Evolutionary conservation across 139 green algal species (phyloP), one percentile per base, ranked within the genome.

Genomic region (Tetraselmis chui): DNA sequence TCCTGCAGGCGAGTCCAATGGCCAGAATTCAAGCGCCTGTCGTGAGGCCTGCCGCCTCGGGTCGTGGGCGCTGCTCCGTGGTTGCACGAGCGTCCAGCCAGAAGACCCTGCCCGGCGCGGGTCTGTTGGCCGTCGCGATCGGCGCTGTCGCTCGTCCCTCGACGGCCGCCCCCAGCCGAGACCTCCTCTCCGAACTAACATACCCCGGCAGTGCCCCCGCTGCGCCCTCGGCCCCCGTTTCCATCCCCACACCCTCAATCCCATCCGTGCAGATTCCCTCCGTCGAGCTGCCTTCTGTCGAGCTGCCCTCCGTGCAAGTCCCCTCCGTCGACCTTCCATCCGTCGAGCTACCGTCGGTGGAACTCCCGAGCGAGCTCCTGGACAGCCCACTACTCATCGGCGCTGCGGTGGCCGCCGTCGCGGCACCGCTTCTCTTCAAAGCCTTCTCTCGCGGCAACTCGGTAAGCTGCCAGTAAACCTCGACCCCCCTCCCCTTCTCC

Each of bases 341-440:
- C 29, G 75, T 88, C 25, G 26, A 28, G 26, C 32, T 84, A 32
- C 79, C 83, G 11, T n/a, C 31, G 0, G 59, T 88, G 22, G 28
- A 80, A 29, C 18, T 85, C 0, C 67, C 79, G 0, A 28, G 25
- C 59, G 1, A 88, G 26, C 78, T 89, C 30, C 59, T 74, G 28
- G 80, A 82, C 77, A 84, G 81, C 29, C 84, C 83, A 23, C 31
- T 82, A 26, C 29, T 88, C n/a, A 24, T 87, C 1, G 80, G 59
- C 5, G 85, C 59, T 31, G 83, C 32, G 59, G 79, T 45, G 0
- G 28, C 27, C 1, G 28, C 87, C 2, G 11, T 82, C 26, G 83
- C 85, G 29, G 28, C 83, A 67, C 83, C 83, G 27, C n/a, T 86
- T 29, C 77, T 27, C 29, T 59, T 86, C 23, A 78, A 32, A 78